Evolutionary conservation across 2,329 filamentous ascomycete species (phyloP), one percentile per base, ranked within the genome.

Genomic region (Pestalotiopsis sp.): DNA sequence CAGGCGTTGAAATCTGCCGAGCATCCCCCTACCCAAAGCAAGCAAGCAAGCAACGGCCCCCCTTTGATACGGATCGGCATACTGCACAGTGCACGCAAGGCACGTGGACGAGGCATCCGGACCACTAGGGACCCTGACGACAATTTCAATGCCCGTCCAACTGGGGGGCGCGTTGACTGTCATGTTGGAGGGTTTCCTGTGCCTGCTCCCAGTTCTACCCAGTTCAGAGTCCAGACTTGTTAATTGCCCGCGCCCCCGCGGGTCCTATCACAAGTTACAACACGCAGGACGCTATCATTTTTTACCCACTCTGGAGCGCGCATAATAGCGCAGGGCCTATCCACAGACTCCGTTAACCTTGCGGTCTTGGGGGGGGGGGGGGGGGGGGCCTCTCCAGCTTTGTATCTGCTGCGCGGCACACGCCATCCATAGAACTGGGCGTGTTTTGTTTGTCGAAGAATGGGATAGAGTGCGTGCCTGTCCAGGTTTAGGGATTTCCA

Each of bases 61-160:
- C 61, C 25, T 36, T 64, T 64, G 61, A 64, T 64, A 64, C 61
- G 25, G 61, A 64, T 64, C 61, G 61, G 25, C 61, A 52, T n/a
- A 49, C 36, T 64, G 23, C 57, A 59, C 57, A 36, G 23, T 59
- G 57, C 45, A 36, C 27, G 11, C 27, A 27, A 36, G 23, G 57
- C 57, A 59, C 57, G 57, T 59, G 57, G 57, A 36, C 57, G 12
- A 52, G 45, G 45, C 14, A 25, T 25, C 17, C 31, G 25, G 20
- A 59, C 56, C 56, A 25, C 56, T 59, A 2, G 56, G 20, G 23
- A 36, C 59, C 31, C 36, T 36, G 45, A n/a, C 17, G 27, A 39
- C 59, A 36, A 62, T 38, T 62, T 62, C 59, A 17, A 62, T 36
- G 27, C 36, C 31, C 31, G 31, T 62, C 27, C 57, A 59, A 59